Evolutionary conservation across 768 basidiomycete genomes (phyloP), one percentile per base, ranked within the genome.

Genomic region (Amanita brunnescens): DNA sequence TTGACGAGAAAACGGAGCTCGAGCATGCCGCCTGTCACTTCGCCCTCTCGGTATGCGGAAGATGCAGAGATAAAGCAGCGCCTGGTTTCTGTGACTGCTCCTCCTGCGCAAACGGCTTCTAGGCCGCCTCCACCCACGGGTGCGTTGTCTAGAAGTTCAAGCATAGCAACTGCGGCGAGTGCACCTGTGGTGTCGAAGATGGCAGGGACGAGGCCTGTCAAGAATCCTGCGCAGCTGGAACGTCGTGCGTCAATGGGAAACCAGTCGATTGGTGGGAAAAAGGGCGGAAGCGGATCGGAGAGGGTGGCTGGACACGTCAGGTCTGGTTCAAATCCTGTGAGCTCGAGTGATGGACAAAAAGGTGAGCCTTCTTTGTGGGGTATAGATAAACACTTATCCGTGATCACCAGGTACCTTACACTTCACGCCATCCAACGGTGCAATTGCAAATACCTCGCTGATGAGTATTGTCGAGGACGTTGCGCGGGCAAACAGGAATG

Each of bases 401-500:
- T 9, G 20, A 37, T 33, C 5, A 8, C 2, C 12, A 20, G 47
- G 35, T 3, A 12, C 16, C 7, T 2, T 8, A 6, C 21, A 26
- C 43, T 32, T 30, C 12, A 38, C 26, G 24, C n/a, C 33, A 21
- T 30, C 16, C 23, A 33, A 21, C 14, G 47, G 14, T 24, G 47
- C 45, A 5, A 55, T 32, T 35, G 42, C 55, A 7, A 61, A 58
- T 20, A 54, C 58, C 40, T 62, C 64, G 12, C 54, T 59, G 4
- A 81, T 87, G 82, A 80, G 77, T 57, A 80, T 87, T 55, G 79
- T 87, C 7, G 83, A 85, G 58, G 76, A 71, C 51, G 78, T 85
- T 40, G 63, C 81, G 21, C 66, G 66, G 41, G 57, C 40, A 29
- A 61, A 67, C 49, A 46, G 62, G 49, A 54, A 63, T 37, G 60